These are phyloP conservation scores for Botrytis paeoniae DNA, from an alignment of 2,329 filamentous ascomycete species.

Conservation along the genomic window DNA sequence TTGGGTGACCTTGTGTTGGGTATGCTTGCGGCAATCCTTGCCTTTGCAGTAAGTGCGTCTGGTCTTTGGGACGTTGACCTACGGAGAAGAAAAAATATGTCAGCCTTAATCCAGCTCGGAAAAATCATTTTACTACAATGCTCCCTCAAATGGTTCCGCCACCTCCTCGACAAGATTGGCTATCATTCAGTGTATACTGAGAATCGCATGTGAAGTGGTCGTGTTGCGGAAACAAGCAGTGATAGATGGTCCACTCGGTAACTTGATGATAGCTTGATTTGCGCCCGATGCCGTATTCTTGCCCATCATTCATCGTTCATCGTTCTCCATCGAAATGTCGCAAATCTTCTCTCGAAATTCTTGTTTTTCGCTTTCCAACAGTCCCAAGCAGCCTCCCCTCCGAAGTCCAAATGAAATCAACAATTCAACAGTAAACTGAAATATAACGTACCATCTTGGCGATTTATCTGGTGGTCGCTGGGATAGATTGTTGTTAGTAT, in stretches of 20 bases:
- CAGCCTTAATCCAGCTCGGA: conserved; percentile 4
- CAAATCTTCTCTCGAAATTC: conserved; percentile 10
- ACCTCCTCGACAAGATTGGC: background rate
- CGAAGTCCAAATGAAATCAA: background rate
- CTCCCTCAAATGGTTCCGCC: background rate
- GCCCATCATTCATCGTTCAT: background rate
- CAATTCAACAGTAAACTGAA: conserved; percentile 5
- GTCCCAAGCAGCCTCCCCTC: background rate
- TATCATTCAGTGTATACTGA: background rate
- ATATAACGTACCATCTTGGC: conserved; percentile 32
- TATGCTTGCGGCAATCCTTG: conserved; percentile 90
- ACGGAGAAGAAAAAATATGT: background rate
- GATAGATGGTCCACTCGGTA: background rate
- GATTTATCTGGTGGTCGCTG: conserved; percentile 29
- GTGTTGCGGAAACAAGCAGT: background rate
- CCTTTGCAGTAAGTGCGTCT: conserved; percentile 97
- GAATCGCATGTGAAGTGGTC: background rate
- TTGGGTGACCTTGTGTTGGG: conserved; percentile 89
- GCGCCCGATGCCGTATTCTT: background rate
- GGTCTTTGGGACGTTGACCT: conserved; percentile 98
- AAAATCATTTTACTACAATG: background rate
- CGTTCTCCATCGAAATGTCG: conserved; percentile 1
- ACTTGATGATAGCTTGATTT: background rate
- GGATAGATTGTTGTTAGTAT: conserved; percentile 23
- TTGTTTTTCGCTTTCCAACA: background rate